phyloP scores from a whole-genome alignment of 495 filamentous ascomycete genomes.

The Penicillium tannophilum region DNA sequence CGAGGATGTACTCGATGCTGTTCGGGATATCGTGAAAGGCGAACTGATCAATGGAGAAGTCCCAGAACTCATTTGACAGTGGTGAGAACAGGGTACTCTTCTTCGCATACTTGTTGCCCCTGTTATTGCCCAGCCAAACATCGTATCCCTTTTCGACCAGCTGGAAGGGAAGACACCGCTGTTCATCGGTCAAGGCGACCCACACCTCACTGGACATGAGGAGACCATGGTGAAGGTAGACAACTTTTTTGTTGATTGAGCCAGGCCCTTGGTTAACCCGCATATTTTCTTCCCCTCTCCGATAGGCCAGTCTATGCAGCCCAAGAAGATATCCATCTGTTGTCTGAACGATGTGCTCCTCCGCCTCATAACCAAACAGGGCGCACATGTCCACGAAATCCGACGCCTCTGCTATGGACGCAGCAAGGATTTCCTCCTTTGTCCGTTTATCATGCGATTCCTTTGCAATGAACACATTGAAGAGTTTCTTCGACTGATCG shows the following conservation, averaged over 20 bases:
- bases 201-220: constrained; percentile 99
- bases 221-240: constrained; percentile 94
- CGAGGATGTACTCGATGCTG: constrained; percentile 87
- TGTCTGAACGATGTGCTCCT: constrained; percentile 96
- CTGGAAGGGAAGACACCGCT: constrained; percentile 83
- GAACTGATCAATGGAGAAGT: constrained; percentile 98
- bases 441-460: constrained; percentile 63
- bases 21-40: constrained; percentile 97
- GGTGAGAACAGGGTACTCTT: constrained; percentile 79
- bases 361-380: constrained; percentile 84
- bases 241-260: constrained; percentile 79
- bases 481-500: constrained; percentile 74
- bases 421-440: constrained; percentile 42
- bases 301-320: constrained; percentile 82
- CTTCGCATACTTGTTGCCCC: constrained; percentile 98
- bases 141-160: constrained; percentile 92
- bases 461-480: constrained; percentile 76
- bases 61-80: constrained; percentile 79
- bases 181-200: constrained; percentile 86
- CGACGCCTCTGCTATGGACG: constrained; percentile 65
- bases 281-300: constrained; percentile 73
- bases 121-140: constrained; percentile 97
- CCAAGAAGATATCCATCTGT: constrained; percentile 92
- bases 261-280: constrained; percentile 69
- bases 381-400: constrained; percentile 93